These are phyloP conservation scores for Rubia yunnanensis DNA, from an alignment of 257 asterid genomes.

Conservation along the genomic window DNA sequence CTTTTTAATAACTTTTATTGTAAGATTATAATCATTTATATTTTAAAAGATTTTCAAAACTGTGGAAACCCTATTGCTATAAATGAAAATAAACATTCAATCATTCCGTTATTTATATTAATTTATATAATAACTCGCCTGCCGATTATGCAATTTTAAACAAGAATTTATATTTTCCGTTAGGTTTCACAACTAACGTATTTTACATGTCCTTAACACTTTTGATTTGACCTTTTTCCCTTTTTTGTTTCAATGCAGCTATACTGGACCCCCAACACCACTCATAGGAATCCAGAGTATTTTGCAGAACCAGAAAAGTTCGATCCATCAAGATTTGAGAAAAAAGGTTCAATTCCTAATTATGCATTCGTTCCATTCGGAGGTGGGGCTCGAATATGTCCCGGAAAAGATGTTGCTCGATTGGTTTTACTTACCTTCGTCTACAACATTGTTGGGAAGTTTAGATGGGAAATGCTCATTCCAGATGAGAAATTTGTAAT, in stretches of 20 bases:
- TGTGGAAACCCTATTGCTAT: too few relatives aligned
- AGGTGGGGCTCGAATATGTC: constrained; percentile 15
- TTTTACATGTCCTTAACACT: too few relatives aligned
- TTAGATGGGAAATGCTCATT: constrained; percentile 8
- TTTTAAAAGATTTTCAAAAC: too few relatives aligned
- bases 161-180: too few relatives aligned
- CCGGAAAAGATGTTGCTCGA: constrained; percentile 10
- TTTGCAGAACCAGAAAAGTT: constrained; percentile 9
- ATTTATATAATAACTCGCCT: too few relatives aligned
- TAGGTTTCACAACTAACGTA: too few relatives aligned
- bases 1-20: too few relatives aligned
- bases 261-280: constrained; percentile 12
- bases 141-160: too few relatives aligned
- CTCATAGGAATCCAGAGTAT: background rate
- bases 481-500: constrained; percentile 11
- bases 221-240: background rate
- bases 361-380: constrained; percentile 16
- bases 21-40: too few relatives aligned
- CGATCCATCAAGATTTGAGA: constrained; percentile 18
- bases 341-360: background rate
- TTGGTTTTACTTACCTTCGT: constrained; percentile 1
- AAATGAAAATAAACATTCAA: too few relatives aligned
- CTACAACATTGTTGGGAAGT: constrained; percentile 5
- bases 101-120: too few relatives aligned
- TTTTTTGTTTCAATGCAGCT: background rate